Conservation (phyloP, 2,329 filamentous ascomycete species). For the Stagonosporopsis rhizophila region DNA sequence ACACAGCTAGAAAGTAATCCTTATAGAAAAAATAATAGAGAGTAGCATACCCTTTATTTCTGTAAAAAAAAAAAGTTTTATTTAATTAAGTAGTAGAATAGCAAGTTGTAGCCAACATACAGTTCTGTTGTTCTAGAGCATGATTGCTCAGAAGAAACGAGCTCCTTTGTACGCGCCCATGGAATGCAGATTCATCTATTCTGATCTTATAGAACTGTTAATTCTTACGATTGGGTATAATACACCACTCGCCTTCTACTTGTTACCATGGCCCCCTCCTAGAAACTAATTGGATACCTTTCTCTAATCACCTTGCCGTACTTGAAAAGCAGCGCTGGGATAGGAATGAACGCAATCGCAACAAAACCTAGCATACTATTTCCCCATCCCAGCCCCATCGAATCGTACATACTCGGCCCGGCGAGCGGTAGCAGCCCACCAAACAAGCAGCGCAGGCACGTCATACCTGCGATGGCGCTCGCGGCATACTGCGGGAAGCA, state of each 20-base stretch:
- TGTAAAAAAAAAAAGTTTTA: no score
- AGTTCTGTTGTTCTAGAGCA: no score
- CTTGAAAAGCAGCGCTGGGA: slow-evolving; percentile 43
- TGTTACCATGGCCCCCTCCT: neutral
- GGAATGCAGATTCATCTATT: neutral
- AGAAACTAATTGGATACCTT: slow-evolving; percentile 37
- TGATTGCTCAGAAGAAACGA: no score
- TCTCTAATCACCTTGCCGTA: slow-evolving; percentile 43
- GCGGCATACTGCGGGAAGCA: slow-evolving; percentile 48
- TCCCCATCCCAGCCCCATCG: slow-evolving; percentile 46
- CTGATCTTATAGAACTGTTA: no score
- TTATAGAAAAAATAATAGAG: no score
- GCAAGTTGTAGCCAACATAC: no score
- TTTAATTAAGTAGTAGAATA: no score
- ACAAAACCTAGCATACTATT: slow-evolving; percentile 48
- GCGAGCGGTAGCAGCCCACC: slow-evolving; percentile 47
- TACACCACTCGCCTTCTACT: neutral
- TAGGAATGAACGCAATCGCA: slow-evolving; percentile 44
- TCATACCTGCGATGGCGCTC: slow-evolving; percentile 44
- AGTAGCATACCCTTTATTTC: no score
- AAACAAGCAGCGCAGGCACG: slow-evolving; percentile 42
- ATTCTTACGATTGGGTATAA: no score
- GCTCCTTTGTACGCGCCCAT: no score
- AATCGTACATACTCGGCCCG: slow-evolving; percentile 44
- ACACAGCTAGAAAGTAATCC: no score